Evolutionary conservation across 768 basidiomycete species (phyloP), one percentile per base, ranked within the genome.

Genomic region (Suillus fuscotomentosus): DNA sequence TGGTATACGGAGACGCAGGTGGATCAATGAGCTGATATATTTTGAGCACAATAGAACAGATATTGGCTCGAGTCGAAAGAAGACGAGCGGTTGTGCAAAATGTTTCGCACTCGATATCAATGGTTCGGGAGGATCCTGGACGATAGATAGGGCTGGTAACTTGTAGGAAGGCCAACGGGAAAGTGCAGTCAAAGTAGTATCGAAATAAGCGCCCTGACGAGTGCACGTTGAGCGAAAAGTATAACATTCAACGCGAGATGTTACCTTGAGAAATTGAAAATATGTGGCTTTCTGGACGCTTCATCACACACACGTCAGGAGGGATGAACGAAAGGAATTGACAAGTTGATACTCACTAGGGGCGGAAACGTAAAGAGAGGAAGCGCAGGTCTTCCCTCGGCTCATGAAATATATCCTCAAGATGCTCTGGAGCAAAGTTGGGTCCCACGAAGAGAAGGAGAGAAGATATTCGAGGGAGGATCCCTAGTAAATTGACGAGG

Each of bases 61-160:
- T 60, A 96, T 75, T 45, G 81, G 73, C 43, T 88, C 84, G 62
- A 97, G 79, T 48, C 83, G 83, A 73, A 91, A 91, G 77, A 95
- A 94, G 3, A 94, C 92, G 67, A 97, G 82, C 1, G 95, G 95
- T 70, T 97, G 95, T 1, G 95, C 95, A 66, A 91, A 90, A 42
- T 77, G 69, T 17, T 68, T 66, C 39, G 48, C 73, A 6, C 69
- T 73, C 15, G 78, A 78, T 41, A 80, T 71, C 36, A 77, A 74
- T 1, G 79, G 71, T 45, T 83, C 80, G 4, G 86, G 75, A 2
- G 86, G 82, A 66, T 91, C 90, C 75, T 92, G 90, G 13, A 90
- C 78, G 55, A 92, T 83, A 4, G 89, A 91, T 3, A 91, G 70
- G 0, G 76, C 75, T 1, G 79, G 76, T 2, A 89, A 73, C 17